Base-by-base conservation (phyloP, 1,139 yeast genomes). In the Starmera stellimalicola region DNA sequence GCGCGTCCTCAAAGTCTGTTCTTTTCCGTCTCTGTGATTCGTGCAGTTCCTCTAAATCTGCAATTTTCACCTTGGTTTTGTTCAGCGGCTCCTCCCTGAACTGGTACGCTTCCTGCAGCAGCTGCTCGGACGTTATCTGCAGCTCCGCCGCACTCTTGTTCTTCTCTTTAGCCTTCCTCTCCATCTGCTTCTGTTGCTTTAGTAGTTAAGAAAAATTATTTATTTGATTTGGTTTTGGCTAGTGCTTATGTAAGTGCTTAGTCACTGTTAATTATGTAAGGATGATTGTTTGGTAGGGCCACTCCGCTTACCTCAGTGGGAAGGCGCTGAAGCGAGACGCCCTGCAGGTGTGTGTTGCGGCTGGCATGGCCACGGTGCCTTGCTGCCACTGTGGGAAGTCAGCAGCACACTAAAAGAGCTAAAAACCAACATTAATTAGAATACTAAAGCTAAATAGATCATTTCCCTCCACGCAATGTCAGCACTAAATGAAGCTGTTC, bases 391-490 rank as follows among this genome's bases (percentile, higher is more conserved):
- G n/a, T n/a, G n/a, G n/a, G n/a, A n/a, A n/a, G n/a, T n/a, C n/a
- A n/a, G n/a, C n/a, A n/a, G n/a, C n/a, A n/a, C n/a, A n/a, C n/a
- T n/a, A n/a, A n/a, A n/a, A n/a, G n/a, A n/a, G n/a, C n/a, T n/a
- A n/a, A n/a, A n/a, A n/a, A n/a, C n/a, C n/a, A n/a, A n/a, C n/a
- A n/a, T n/a, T n/a, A n/a, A n/a, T n/a, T n/a, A n/a, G n/a, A n/a
- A n/a, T n/a, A n/a, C n/a, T n/a, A n/a, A n/a, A n/a, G n/a, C n/a
- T n/a, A n/a, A n/a, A n/a, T n/a, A n/a, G n/a, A n/a, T n/a, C n/a
- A n/a, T n/a, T n/a, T n/a, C 12, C 96, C 96, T 1, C 97, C 97
- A 58, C 96, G 75, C 35, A 88, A 71, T 1, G 96, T 87, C 50
- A 88, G 65, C 15, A 88, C 96, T 54, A 88, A 68, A 59, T 88